These are phyloP conservation scores for Discostella pseudostelligera DNA, from an alignment of 108 stramenopile species.

Conservation along the genomic window DNA sequence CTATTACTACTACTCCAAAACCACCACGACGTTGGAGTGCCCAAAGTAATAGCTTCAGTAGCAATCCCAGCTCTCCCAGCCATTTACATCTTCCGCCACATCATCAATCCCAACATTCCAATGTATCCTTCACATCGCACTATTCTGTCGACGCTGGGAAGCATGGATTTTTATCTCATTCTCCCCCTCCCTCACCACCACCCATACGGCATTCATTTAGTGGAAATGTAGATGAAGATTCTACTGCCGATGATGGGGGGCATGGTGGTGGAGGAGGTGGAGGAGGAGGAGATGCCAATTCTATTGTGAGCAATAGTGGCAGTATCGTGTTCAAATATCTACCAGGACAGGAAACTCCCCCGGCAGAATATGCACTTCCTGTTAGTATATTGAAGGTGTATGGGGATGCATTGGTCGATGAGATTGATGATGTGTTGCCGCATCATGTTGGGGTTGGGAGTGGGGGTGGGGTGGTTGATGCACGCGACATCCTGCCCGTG, in stretches of 20 bases:
- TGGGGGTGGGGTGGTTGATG: neutral
- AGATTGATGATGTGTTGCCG: neutral
- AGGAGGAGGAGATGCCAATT: neutral
- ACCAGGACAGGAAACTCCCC: conserved; percentile 25
- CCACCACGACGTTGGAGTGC: neutral
- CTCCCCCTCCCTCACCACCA: neutral
- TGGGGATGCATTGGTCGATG: conserved; percentile 24
- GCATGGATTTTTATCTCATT: conserved; percentile 22
- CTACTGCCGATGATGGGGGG: neutral
- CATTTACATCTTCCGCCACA: neutral
- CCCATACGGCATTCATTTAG: conserved; percentile 7
- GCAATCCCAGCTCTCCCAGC: neutral
- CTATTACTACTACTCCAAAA: no score
- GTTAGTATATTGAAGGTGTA: conserved; percentile 34
- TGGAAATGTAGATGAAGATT: conserved; percentile 10
- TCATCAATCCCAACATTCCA: conserved; percentile 20
- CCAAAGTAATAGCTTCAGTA: neutral
- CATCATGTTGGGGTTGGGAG: neutral
- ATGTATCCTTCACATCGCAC: conserved; percentile 14
- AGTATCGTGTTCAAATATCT: conserved; percentile 31
- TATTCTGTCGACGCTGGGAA: conserved; percentile 32
- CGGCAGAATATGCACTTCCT: conserved; percentile 38
- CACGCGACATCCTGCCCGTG: no score
- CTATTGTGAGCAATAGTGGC: neutral
- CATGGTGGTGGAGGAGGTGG: no score